phyloP scores from a whole-genome alignment of 352 stramenopile species.

The Pythium monospermum region DNA sequence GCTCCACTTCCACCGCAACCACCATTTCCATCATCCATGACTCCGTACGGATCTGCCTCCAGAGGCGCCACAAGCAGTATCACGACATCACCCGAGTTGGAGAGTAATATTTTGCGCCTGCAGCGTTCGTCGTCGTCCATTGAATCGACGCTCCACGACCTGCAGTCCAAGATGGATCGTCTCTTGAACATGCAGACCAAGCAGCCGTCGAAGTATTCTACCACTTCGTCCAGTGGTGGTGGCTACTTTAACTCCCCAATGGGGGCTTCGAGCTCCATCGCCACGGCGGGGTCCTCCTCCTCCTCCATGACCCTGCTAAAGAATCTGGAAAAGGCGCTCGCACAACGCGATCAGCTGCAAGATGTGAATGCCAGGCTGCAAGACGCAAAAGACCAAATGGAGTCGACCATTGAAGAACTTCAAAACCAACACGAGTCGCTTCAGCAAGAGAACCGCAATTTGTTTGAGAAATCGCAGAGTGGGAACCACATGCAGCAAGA shows the following conservation, averaged over 20 bases:
- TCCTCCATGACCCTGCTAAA: slow-evolving; percentile 52
- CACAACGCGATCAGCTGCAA: slow-evolving; percentile 61
- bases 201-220: slow-evolving; percentile 40
- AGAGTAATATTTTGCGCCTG: slow-evolving; percentile 61
- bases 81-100: slow-evolving; percentile 33
- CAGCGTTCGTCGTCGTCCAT: slow-evolving; percentile 77
- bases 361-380: slow-evolving; percentile 45
- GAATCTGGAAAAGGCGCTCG: slow-evolving; percentile 67
- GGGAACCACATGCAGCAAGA: slow-evolving; percentile 65
- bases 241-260: slow-evolving; percentile 32
- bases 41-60: slow-evolving; percentile 22
- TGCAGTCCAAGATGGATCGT: slow-evolving; percentile 80
- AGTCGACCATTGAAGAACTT: slow-evolving; percentile 52
- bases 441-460: slow-evolving; percentile 58
- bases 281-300: background rate
- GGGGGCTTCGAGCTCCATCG: background rate
- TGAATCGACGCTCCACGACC: slow-evolving; percentile 61
- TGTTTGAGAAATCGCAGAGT: slow-evolving; percentile 67
- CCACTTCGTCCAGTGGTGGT: slow-evolving; percentile 20
- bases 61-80: slow-evolving; percentile 10
- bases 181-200: slow-evolving; percentile 55
- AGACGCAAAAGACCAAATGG: slow-evolving; percentile 42
- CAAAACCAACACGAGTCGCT: slow-evolving; percentile 55
- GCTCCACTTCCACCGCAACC: slow-evolving; percentile 8
- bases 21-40: slow-evolving; percentile 15